Conservation (phyloP, 495 filamentous ascomycete species). For the Aspergillus ellipticus region DNA sequence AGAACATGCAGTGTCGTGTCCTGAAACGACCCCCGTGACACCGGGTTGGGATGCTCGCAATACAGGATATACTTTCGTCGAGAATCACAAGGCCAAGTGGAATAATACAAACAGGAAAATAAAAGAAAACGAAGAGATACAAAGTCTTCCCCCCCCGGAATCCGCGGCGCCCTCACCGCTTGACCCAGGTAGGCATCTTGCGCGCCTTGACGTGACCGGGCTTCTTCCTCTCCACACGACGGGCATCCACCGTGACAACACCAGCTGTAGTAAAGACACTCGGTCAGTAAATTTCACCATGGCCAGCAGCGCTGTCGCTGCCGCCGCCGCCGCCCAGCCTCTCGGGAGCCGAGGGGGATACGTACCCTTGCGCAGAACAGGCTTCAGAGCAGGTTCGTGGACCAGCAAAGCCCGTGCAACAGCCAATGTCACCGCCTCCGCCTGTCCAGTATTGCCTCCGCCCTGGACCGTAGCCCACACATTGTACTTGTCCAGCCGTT, state of each 20-base stretch:
- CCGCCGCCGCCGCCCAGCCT: too few species aligned
- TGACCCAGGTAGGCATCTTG: conserved; percentile 99
- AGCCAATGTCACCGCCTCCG: conserved; percentile 91
- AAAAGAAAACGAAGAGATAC: conserved; percentile 13
- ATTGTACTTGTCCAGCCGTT: conserved; percentile 94
- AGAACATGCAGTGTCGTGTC: conserved; percentile 20
- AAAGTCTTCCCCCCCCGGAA: conserved; percentile 11
- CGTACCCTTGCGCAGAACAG: conserved; percentile 83
- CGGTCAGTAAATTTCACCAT: conserved; percentile 18
- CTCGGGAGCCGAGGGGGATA: conserved; percentile 10
- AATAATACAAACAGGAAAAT: conserved; percentile 26
- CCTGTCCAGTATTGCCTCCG: conserved; percentile 91
- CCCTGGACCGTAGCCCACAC: conserved; percentile 81
- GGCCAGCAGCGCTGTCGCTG: too few species aligned
- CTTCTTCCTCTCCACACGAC: conserved; percentile 97
- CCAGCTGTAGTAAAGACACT: conserved; percentile 60
- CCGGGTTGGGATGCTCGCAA: conserved; percentile 13
- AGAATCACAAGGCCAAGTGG: conserved; percentile 13
- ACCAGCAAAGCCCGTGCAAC: conserved; percentile 81
- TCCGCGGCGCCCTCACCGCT: conserved; percentile 45
- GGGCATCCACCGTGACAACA: conserved; percentile 84
- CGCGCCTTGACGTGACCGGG: conserved; percentile 89
- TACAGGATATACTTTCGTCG: conserved; percentile 22
- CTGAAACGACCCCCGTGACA: conserved; percentile 19
- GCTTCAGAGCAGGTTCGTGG: conserved; percentile 88